These are phyloP conservation scores for Kodamaea restingae DNA, from an alignment of 805 yeast species.

Conservation along the genomic window DNA sequence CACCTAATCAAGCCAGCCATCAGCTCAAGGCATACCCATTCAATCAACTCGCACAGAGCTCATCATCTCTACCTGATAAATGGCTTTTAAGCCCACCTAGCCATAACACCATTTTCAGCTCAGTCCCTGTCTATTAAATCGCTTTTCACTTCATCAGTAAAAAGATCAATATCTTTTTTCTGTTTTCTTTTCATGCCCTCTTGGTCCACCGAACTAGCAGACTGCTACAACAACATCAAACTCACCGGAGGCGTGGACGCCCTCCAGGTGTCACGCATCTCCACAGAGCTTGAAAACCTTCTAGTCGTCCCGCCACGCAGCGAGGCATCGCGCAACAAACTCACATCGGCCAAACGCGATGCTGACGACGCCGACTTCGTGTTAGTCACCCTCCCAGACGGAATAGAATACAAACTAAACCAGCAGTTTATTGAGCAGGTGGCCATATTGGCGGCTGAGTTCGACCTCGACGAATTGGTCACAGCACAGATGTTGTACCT, in stretches of 20 bases:
- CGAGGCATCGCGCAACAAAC: slow-evolving; percentile 41
- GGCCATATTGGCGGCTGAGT: slow-evolving; percentile 50
- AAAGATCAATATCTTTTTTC: too few species aligned
- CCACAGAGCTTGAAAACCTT: slow-evolving; percentile 43
- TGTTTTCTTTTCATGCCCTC: slow-evolving; percentile 13
- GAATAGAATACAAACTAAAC: slow-evolving; percentile 59
- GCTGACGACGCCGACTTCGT: slow-evolving; percentile 12
- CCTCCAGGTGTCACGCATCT: slow-evolving; percentile 28
- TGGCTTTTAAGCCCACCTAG: too few species aligned
- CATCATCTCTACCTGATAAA: too few species aligned
- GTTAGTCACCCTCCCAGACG: slow-evolving; percentile 48
- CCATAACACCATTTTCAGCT: too few species aligned
- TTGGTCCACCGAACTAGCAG: slow-evolving; percentile 16
- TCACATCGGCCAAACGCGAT: slow-evolving; percentile 31
- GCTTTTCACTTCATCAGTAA: too few species aligned
- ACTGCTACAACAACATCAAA: slow-evolving; percentile 40
- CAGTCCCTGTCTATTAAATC: too few species aligned
- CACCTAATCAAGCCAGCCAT: too few species aligned
- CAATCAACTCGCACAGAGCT: too few species aligned
- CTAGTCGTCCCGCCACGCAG: slow-evolving; percentile 42
- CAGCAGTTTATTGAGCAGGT: slow-evolving; percentile 60
- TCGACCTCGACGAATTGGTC: slow-evolving; percentile 63
- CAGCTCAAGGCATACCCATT: too few species aligned
- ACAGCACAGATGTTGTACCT: slow-evolving; percentile 65
- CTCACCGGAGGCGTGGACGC: slow-evolving; percentile 17